Percentiles rank a stretch among this genome's conserved stretches.
Conservation (phyloP, 768 basidiomycete species). For the Amanita phalloides region DNA sequence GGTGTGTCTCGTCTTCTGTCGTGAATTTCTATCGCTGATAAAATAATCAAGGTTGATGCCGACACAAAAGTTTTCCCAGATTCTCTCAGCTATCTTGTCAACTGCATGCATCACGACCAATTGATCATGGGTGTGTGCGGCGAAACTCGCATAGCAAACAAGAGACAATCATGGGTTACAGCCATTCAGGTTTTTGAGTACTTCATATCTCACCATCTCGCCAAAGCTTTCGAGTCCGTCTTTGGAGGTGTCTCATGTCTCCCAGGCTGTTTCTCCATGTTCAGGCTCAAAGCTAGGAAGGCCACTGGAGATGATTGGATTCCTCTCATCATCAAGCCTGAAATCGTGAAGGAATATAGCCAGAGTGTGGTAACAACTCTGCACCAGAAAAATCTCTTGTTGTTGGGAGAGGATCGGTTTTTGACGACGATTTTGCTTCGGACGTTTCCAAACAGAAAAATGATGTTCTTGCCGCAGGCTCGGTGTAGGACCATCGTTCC, state of each 20-base stretch:
- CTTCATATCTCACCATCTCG: conserved; percentile 97
- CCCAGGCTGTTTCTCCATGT: conserved; percentile 99
- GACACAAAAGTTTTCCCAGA: conserved; percentile 94
- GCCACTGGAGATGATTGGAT: conserved; percentile 91
- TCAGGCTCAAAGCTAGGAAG: conserved; percentile 90
- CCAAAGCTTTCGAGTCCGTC: conserved; percentile 97
- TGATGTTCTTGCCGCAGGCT: conserved; percentile 98
- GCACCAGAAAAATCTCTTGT: conserved; percentile 94
- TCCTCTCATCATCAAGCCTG: conserved; percentile 91
- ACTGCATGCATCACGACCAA: conserved; percentile 97
- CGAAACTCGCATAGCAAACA: conserved; percentile 98
- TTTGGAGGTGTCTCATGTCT: conserved; percentile 99
- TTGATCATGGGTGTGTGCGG: conserved; percentile 99
- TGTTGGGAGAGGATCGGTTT: conserved; percentile 98
- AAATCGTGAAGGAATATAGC: conserved; percentile 95
- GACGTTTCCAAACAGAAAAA: conserved; percentile 97
- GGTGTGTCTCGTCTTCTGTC: conserved; percentile 39
- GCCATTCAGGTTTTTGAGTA: conserved; percentile 98
- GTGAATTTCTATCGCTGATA: neutral
- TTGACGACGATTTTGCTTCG: conserved; percentile 92
- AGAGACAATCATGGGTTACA: conserved; percentile 96
- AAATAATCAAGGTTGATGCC: conserved; percentile 77
- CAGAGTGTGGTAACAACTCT: conserved; percentile 89
- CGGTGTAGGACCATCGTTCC: conserved; percentile 92
- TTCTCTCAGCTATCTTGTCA: conserved; percentile 84